Evolutionary conservation across 2,329 filamentous ascomycete species (phyloP), one percentile per base, ranked within the genome.

Genomic region (Zarea fungicola): DNA sequence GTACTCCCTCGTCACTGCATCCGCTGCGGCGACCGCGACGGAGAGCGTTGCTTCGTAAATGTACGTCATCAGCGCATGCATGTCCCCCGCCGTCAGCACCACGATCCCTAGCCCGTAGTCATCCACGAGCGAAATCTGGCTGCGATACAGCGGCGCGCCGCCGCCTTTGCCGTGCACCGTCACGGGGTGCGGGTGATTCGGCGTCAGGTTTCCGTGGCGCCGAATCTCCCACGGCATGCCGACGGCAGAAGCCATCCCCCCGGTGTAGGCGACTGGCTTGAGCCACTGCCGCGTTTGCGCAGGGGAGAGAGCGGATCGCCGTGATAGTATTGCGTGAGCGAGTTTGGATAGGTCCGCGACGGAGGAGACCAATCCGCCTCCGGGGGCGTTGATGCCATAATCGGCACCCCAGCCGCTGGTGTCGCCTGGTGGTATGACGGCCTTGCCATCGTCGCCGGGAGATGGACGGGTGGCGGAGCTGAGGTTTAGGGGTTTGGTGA

Each of bases 171-270:
- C 61, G 28, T 63, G 64, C 2, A 68, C 52, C 13, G 66, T 58
- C 4, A 70, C 52, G 1, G 58, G 48, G 19, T 68, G 66, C 0
- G 62, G 58, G 34, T 67, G 54, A 0, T 55, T 28, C 0, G 60
- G 56, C 0, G 59, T 59, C 0, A 68, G 40, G 21, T 58, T 53
- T 1, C 56, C 14, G 0, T 59, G 55, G 1, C 62, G 64, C 2
- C 62, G 56, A 13, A 69, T 67, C 39, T 70, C 66, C 68, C 66
- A 69, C 0, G 67, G 65, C 55, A 62, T 60, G 3, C 67, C 67
- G 3, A 65, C 65, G 19, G 66, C 58, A 11, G 56, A 58, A 22
- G 58, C 54, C 0, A 55, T 52, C 3, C 61, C 60, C 2, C 65
- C 64, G 1, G 61, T 60, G 25, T 63, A 60, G 0, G 64, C 56